Conservation (phyloP, 768 basidiomycete genomes). For the Boletus sensibilis region DNA sequence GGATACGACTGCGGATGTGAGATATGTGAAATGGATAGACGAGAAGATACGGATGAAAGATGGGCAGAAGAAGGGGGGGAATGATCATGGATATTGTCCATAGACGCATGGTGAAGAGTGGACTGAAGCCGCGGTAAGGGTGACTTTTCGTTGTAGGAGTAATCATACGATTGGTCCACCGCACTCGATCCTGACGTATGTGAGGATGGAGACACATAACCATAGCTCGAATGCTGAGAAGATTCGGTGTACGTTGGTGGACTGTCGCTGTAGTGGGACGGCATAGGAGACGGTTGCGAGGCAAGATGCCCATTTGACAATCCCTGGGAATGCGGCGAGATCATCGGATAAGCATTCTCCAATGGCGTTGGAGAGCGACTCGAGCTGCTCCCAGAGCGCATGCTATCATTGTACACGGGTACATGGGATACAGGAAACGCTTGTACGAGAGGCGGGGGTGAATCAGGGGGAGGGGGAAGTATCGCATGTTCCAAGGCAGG, state of each 20-base stretch:
- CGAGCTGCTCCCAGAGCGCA: slow-evolving; percentile 37
- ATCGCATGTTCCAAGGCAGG: slow-evolving; percentile 47
- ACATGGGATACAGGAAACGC: slow-evolving; percentile 33
- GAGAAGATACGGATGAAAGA: slow-evolving; percentile 43
- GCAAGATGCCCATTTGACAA: slow-evolving; percentile 37
- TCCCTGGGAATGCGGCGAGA: slow-evolving; percentile 33
- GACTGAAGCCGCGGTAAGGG: slow-evolving; percentile 32
- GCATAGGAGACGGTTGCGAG: slow-evolving; percentile 31
- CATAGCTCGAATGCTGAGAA: slow-evolving; percentile 33
- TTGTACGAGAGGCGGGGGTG: slow-evolving; percentile 53
- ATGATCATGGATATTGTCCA: slow-evolving; percentile 29
- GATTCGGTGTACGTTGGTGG: slow-evolving; percentile 32
- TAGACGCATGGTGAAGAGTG: slow-evolving; percentile 27
- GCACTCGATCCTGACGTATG: slow-evolving; percentile 23
- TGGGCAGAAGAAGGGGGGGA: slow-evolving; percentile 33
- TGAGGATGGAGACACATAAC: slow-evolving; percentile 26
- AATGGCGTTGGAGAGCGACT: slow-evolving; percentile 48
- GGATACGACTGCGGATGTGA: slow-evolving; percentile 52
- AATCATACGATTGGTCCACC: slow-evolving; percentile 30
- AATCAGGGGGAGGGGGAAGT: slow-evolving; percentile 48
- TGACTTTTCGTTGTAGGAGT: slow-evolving; percentile 33
- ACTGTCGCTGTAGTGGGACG: slow-evolving; percentile 32
- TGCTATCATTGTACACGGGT: slow-evolving; percentile 23
- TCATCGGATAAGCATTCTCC: slow-evolving; percentile 42
- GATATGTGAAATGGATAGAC: slow-evolving; percentile 60